phyloP scores from a whole-genome alignment of 495 filamentous ascomycete species.

The Polyplosphaeria fusca region DNA sequence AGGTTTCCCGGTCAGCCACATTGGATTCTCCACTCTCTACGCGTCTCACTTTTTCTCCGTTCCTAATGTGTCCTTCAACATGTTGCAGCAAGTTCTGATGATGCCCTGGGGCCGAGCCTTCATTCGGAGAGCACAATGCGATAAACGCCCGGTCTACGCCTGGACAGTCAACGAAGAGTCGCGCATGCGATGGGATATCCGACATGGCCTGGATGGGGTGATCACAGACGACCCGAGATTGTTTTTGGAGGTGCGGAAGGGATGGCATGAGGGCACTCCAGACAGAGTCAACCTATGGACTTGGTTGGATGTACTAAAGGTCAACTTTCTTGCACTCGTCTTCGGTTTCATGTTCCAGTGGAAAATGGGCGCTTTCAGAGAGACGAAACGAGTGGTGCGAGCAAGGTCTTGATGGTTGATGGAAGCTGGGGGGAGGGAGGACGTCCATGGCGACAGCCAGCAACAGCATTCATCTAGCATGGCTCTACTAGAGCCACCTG shows the following conservation, averaged over 20 bases:
- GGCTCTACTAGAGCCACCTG: too few relatives aligned
- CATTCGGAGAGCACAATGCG: constrained; percentile 54
- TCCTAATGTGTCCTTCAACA: constrained; percentile 68
- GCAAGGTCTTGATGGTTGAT: not conserved
- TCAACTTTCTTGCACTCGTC: constrained; percentile 32
- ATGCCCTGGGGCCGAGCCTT: constrained; percentile 62
- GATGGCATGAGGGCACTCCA: constrained; percentile 34
- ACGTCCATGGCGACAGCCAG: not conserved
- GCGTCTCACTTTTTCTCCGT: constrained; percentile 64
- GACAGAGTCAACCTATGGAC: constrained; percentile 17
- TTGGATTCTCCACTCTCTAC: constrained; percentile 67
- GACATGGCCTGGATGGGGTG: constrained; percentile 52
- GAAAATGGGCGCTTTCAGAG: constrained; percentile 20
- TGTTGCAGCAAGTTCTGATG: constrained; percentile 63
- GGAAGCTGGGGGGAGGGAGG: not conserved
- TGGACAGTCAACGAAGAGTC: constrained; percentile 83
- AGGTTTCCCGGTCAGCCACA: constrained; percentile 63
- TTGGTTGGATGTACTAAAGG: constrained; percentile 28
- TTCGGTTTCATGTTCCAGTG: constrained; percentile 25
- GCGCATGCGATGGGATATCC: constrained; percentile 71
- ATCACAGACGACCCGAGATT: constrained; percentile 56
- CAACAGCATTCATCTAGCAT: too few relatives aligned
- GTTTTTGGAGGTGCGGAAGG: constrained; percentile 47
- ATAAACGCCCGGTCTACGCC: constrained; percentile 58
- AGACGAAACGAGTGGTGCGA: constrained; percentile 9